Conservation (phyloP, 208 protist species). For the Leptomonas pyrrhocoris region DNA sequence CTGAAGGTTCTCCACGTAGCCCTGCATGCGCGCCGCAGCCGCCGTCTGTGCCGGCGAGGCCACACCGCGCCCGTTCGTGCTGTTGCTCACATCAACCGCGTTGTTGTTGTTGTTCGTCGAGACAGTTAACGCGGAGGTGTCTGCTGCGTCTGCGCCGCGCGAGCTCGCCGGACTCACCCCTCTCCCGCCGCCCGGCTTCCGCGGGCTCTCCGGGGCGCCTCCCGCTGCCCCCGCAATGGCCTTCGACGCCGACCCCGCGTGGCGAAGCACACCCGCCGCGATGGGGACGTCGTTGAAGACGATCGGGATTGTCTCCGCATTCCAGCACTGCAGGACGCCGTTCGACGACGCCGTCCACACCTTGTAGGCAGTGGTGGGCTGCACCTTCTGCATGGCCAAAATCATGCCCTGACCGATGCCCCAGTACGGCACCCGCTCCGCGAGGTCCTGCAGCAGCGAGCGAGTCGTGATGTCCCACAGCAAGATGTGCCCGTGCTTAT, state of each 20-base stretch:
- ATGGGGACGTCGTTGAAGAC: constrained; percentile 46
- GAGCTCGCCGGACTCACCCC: not conserved
- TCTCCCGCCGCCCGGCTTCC: not conserved
- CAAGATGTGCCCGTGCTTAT: constrained; percentile 77
- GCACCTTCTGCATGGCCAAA: constrained; percentile 63
- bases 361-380: constrained; percentile 62
- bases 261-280: constrained; percentile 4
- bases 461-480: constrained; percentile 85
- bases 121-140: constrained; percentile 16
- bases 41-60: not conserved
- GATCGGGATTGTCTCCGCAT: constrained; percentile 77
- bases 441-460: constrained; percentile 66
- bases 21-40: constrained; percentile 17
- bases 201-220: not conserved
- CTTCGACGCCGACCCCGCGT: not conserved
- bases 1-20: constrained; percentile 32
- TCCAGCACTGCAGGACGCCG: constrained; percentile 86
- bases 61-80: not conserved
- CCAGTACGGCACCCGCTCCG: constrained; percentile 39
- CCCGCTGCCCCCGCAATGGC: too few species aligned
- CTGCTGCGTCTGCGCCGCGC: constrained; percentile 1
- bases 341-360: constrained; percentile 71
- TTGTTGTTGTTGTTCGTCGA: constrained; percentile 10
- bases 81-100: not conserved
- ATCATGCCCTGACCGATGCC: constrained; percentile 42